Conservation (phyloP, 2,329 filamentous ascomycete genomes). For the Ophiostoma triangulosporum region DNA sequence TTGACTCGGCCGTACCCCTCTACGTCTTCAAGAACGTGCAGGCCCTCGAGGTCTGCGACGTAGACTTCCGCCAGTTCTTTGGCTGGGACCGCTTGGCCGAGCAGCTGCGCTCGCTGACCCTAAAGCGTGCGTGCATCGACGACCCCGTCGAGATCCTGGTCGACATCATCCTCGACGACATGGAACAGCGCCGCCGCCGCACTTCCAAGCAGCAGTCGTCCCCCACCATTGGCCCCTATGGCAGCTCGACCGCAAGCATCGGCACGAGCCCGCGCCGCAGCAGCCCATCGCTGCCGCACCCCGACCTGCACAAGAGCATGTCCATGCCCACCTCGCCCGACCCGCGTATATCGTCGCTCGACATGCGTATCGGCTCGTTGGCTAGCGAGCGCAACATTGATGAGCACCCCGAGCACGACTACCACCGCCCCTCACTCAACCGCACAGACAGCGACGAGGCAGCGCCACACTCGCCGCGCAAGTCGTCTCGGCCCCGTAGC, state of each 20-base stretch:
- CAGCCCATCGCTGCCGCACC: slow-evolving; percentile 49
- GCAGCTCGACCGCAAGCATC: slow-evolving; percentile 3
- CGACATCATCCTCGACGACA: slow-evolving; percentile 89
- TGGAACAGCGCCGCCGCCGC: slow-evolving; percentile 78
- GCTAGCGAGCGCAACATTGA: slow-evolving; percentile 32
- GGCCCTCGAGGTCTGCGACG: slow-evolving; percentile 82
- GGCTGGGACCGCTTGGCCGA: slow-evolving; percentile 93
- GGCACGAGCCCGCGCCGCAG: slow-evolving; percentile 45
- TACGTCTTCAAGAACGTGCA: slow-evolving; percentile 95
- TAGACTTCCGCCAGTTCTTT: slow-evolving; percentile 94
- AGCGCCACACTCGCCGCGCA: slow-evolving; percentile 25
- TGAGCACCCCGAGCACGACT: slow-evolving; percentile 25
- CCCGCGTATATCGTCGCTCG: slow-evolving; percentile 31
- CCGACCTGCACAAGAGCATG: slow-evolving; percentile 52
- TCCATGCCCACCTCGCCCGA: slow-evolving; percentile 55
- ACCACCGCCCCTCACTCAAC: slow-evolving; percentile 30
- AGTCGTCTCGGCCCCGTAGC: slow-evolving; percentile 49
- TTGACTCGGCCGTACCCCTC: slow-evolving; percentile 93
- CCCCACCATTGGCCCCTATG: slow-evolving; percentile 51
- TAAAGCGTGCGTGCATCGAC: slow-evolving; percentile 78
- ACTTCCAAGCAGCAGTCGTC: slow-evolving; percentile 78
- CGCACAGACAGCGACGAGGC: slow-evolving; percentile 35
- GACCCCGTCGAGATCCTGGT: slow-evolving; percentile 83
- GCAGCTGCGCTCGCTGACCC: slow-evolving; percentile 74
- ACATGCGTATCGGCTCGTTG: slow-evolving; percentile 47